Evolutionary conservation across 164 flowering plant species (phyloP), one percentile per base, ranked within the genome.

Genomic region (Piper betle): DNA sequence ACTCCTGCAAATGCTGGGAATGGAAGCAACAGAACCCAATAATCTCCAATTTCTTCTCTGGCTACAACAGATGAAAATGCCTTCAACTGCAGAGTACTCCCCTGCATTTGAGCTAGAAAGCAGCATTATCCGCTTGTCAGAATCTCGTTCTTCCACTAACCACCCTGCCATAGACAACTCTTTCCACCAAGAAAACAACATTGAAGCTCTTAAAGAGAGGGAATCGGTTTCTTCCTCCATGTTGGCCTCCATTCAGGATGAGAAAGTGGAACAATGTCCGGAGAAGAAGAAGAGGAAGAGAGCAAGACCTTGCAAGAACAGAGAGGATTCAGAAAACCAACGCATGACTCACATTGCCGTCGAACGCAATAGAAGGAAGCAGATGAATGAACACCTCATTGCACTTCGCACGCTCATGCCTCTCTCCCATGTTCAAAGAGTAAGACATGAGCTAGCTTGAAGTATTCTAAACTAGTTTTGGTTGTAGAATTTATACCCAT

Each of bases 261-360:
- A 5, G 46, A 39, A 17, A 12, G 52, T 0, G 40, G 50, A 48
- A 52, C 42, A 20, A 4, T 48, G n/a, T n/a, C 60, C 11, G 43
- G 83, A 80, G 68, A 71, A 69, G 57, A 69, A 66, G 64, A 82
- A 84, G 70, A 48, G 86, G 52, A 82, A 78, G 73, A 62, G 86
- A 57, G 59, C 78, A 3, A 79, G 62, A 65, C 72, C 74, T 13
- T 57, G 62, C 46, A 81, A 81, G 76, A 82, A 82, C 75, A 75
- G 78, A 52, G 80, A 81, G 55, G 91, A 84, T 56, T 78, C 79
- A 3, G 87, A 81, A 68, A 78, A 63, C 68, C 91, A 83, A 63
- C 67, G 56, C 12, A 83, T 78, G 87, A 81, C 86, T 60, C 91
- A 83, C 80, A 85, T 85, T 79, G 85, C 82, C 3, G 84, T 83